Conservation (phyloP, 345 rosid genomes). For the Pistacia vera region DNA sequence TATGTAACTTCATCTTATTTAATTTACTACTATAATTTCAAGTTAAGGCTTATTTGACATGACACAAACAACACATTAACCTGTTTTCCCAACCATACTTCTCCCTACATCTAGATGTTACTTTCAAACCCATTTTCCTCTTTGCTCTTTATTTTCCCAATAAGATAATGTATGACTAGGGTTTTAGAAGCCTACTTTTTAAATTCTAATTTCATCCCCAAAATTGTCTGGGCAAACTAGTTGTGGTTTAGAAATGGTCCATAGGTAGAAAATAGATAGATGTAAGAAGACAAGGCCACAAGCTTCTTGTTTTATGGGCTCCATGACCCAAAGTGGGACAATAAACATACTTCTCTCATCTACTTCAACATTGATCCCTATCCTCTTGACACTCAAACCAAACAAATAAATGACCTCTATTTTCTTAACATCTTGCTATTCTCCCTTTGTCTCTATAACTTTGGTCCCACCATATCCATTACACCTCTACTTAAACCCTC, state of each 20-base stretch:
- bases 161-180: slow-evolving; percentile 20
- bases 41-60: too few relatives aligned
- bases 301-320: slow-evolving; percentile 42
- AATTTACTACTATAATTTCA: too few relatives aligned
- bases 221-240: neutral
- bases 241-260: slow-evolving; percentile 28
- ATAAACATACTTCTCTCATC: slow-evolving; percentile 25
- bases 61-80: too few relatives aligned
- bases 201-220: neutral
- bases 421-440: slow-evolving; percentile 14
- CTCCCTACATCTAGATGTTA: slow-evolving; percentile 12
- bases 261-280: slow-evolving; percentile 15
- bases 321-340: slow-evolving; percentile 16
- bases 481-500: neutral
- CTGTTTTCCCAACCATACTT: too few relatives aligned
- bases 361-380: slow-evolving; percentile 36
- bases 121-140: slow-evolving; percentile 20
- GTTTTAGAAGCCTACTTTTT: neutral
- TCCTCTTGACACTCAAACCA: slow-evolving; percentile 33
- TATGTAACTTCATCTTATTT: too few relatives aligned
- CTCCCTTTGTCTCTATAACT: slow-evolving; percentile 8
- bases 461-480: slow-evolving; percentile 28
- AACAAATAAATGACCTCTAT: slow-evolving; percentile 19
- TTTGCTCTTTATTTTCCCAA: neutral
- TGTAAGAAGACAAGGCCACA: slow-evolving; percentile 40